Percentiles rank a stretch among this genome's conserved stretches.
Evolutionary conservation across 345 rosid species (phyloP).

Genomic region (Microcos paniculata): DNA sequence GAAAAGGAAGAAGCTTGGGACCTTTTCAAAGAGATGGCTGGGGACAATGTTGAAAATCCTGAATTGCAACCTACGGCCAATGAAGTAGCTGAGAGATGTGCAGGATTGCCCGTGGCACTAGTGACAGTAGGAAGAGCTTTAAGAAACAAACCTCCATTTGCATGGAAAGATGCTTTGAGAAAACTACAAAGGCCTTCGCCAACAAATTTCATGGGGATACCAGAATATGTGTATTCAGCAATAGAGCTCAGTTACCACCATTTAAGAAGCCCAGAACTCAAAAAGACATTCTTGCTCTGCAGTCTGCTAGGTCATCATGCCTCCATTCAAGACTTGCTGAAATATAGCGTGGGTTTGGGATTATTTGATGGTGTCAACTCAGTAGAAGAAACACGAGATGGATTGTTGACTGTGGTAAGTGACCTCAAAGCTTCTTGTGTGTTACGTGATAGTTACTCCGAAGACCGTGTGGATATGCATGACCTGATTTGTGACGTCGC

Average conservation of each 20-base stretch:
- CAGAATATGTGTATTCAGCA: neutral
- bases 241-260: slow-evolving; percentile 1
- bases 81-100: neutral
- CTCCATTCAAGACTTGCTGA: neutral
- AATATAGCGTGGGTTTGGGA: slow-evolving; percentile 17
- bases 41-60: too few relatives aligned
- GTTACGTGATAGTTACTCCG: neutral
- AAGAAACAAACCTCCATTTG: too few relatives aligned
- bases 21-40: too few relatives aligned
- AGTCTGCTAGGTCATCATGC: neutral
- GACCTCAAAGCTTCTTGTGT: slow-evolving; percentile 23
- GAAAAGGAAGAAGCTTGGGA: too few relatives aligned
- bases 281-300: slow-evolving; percentile 16
- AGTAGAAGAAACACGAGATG: neutral
- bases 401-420: neutral
- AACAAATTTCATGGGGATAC: neutral
- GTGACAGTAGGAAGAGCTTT: too few relatives aligned
- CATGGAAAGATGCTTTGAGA: too few relatives aligned
- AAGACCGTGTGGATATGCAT: slow-evolving; percentile 7
- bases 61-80: too few relatives aligned
- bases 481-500: slow-evolving; percentile 21
- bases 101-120: slow-evolving; percentile 27
- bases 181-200: neutral
- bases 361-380: slow-evolving; percentile 8
- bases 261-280: slow-evolving; percentile 6